phyloP scores from a whole-genome alignment of 179 eudicot species.

The Spinacia oleracea region DNA sequence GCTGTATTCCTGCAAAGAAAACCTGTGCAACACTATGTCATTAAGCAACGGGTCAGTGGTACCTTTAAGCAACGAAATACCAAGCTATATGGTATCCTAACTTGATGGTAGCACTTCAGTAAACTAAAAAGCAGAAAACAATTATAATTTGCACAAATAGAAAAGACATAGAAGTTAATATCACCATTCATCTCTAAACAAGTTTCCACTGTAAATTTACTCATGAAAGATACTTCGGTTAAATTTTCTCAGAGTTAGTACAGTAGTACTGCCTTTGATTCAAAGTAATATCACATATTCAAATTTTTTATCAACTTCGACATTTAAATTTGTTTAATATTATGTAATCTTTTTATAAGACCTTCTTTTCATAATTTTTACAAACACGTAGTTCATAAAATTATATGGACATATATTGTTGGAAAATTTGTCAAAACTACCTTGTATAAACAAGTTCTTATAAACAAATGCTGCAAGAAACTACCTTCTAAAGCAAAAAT shows the following conservation, averaged over 20 bases:
- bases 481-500: too few relatives aligned
- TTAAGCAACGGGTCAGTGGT: slow-evolving; percentile 47
- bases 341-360: neutral
- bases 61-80: slow-evolving; percentile 20
- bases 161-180: neutral
- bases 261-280: neutral
- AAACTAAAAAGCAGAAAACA: neutral
- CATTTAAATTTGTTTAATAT: neutral
- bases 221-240: neutral
- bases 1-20: slow-evolving; percentile 78
- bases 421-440: too few relatives aligned
- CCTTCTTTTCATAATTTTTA: neutral
- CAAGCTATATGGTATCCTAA: neutral
- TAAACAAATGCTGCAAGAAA: too few relatives aligned
- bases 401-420: neutral
- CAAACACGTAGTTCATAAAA: neutral
- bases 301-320: neutral
- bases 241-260: neutral
- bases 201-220: neutral
- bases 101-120: slow-evolving; percentile 3
- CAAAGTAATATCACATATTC: neutral
- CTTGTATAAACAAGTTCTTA: too few relatives aligned
- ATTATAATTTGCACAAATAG: neutral
- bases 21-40: slow-evolving; percentile 68
- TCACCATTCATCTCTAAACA: neutral